A percentile compares a stretch with the other conserved stretches of the same genome.
These are phyloP conservation scores for Hydrangea macrophylla DNA, from an alignment of 148 eudicot species.

Conservation along the genomic window DNA sequence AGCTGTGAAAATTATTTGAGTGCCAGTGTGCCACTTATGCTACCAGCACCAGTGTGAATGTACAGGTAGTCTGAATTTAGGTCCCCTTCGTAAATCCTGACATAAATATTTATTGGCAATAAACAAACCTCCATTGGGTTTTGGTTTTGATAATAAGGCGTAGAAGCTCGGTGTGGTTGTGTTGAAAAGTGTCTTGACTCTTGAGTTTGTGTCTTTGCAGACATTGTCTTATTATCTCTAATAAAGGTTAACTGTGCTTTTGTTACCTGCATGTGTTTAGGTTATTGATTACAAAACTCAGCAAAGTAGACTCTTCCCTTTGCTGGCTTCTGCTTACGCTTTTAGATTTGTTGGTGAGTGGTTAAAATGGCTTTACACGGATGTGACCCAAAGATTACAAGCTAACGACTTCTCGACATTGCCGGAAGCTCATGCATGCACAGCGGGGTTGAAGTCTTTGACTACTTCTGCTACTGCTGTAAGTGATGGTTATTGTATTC, in stretches of 20 bases:
- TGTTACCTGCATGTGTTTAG: constrained; percentile 33
- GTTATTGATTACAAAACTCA: constrained; percentile 98
- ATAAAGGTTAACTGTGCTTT: not conserved
- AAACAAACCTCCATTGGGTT: not conserved
- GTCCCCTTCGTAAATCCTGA: not conserved
- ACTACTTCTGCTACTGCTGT: constrained; percentile 91
- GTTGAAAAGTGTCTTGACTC: not conserved
- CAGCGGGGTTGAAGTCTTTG: constrained; percentile 95
- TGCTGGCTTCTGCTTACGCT: constrained; percentile 98
- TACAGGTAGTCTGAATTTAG: not conserved
- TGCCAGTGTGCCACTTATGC: not conserved
- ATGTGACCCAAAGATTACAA: constrained; percentile 77
- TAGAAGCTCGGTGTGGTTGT: not conserved
- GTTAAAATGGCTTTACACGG: constrained; percentile 89
- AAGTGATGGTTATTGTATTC: constrained; percentile 32
- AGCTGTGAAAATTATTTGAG: too few species aligned
- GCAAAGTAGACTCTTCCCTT: constrained; percentile 92
- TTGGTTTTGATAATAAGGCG: not conserved
- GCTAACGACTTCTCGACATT: constrained; percentile 88
- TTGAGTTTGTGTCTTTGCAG: not conserved
- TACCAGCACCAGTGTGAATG: not conserved
- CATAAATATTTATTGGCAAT: not conserved
- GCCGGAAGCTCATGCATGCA: constrained; percentile 98
- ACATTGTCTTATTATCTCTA: not conserved
- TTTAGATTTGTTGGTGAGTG: constrained; percentile 94